Conservation (phyloP, 1,284 basidiomycete species). For the Ustilago cynodontis region DNA sequence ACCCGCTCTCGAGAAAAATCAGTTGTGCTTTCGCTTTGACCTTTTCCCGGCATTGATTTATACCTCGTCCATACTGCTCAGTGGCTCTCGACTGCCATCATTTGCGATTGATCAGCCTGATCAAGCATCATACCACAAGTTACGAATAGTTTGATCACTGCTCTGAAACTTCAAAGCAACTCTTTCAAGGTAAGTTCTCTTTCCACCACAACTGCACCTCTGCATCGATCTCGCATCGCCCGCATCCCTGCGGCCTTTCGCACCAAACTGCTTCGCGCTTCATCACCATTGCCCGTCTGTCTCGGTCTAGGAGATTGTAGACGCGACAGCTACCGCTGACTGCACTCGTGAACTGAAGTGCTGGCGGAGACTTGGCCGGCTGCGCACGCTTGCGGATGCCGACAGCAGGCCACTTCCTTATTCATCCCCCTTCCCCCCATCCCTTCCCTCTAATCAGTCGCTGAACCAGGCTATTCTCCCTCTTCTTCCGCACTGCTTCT, state of each 20-base stretch:
- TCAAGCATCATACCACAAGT: neutral
- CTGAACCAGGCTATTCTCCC: slow-evolving; percentile 24
- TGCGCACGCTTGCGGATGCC: neutral
- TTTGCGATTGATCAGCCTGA: neutral
- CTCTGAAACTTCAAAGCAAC: neutral
- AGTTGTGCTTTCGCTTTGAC: neutral
- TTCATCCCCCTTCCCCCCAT: neutral
- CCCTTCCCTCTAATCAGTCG: slow-evolving; percentile 13
- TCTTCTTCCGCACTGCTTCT: slow-evolving; percentile 8
- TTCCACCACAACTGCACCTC: too few species aligned
- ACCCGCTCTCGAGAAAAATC: neutral
- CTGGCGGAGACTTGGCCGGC: neutral
- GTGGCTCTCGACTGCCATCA: slow-evolving; percentile 1
- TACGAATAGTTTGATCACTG: neutral
- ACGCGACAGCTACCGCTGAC: neutral
- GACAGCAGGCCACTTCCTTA: neutral
- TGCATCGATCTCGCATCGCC: neutral
- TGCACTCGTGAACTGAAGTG: neutral
- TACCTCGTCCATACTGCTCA: neutral
- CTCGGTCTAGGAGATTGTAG: neutral
- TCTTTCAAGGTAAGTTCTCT: neutral
- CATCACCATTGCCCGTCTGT: neutral
- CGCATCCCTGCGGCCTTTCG: neutral
- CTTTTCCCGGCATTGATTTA: neutral
- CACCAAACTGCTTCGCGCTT: neutral